Percentiles rank a stretch among this genome's conserved stretches.
These are phyloP conservation scores for Exophiala aquamarina DNA, from an alignment of 2,329 filamentous ascomycete genomes.

Conservation along the genomic window DNA sequence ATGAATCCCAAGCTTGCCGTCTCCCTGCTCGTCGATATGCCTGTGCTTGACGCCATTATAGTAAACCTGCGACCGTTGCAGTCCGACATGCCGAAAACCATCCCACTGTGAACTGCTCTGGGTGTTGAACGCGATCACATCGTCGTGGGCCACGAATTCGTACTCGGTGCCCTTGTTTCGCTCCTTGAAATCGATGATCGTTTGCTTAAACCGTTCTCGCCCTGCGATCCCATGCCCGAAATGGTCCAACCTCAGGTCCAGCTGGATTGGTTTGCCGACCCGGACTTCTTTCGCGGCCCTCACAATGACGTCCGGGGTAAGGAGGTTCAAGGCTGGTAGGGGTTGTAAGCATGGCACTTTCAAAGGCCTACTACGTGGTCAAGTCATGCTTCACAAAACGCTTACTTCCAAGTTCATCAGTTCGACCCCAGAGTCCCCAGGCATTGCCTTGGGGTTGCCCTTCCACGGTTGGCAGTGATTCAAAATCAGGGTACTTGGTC, in stretches of 20 bases:
- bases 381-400: background rate
- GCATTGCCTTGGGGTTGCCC: conserved; percentile 51
- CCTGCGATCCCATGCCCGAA: conserved; percentile 36
- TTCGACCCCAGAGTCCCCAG: conserved; percentile 54
- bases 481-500: conserved; percentile 4
- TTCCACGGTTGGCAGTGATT: conserved; percentile 1
- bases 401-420: conserved; percentile 50
- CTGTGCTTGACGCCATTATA: conserved; percentile 9
- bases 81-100: conserved; percentile 14
- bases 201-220: conserved; percentile 25
- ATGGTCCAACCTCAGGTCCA: conserved; percentile 36
- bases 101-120: conserved; percentile 18
- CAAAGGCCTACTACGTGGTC: too few relatives aligned
- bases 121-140: conserved; percentile 15
- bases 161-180: background rate
- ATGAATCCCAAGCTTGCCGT: conserved; percentile 3
- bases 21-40: conserved; percentile 1
- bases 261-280: conserved; percentile 23
- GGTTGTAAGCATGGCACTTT: too few relatives aligned
- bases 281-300: conserved; percentile 45
- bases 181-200: conserved; percentile 18
- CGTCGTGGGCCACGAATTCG: conserved; percentile 15
- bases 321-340: conserved; percentile 49
- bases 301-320: conserved; percentile 47
- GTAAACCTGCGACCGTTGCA: conserved; percentile 4